Evolutionary conservation across 1,284 basidiomycete genomes (phyloP).

Genomic region (Cutaneotrichosporon curvatum): DNA sequence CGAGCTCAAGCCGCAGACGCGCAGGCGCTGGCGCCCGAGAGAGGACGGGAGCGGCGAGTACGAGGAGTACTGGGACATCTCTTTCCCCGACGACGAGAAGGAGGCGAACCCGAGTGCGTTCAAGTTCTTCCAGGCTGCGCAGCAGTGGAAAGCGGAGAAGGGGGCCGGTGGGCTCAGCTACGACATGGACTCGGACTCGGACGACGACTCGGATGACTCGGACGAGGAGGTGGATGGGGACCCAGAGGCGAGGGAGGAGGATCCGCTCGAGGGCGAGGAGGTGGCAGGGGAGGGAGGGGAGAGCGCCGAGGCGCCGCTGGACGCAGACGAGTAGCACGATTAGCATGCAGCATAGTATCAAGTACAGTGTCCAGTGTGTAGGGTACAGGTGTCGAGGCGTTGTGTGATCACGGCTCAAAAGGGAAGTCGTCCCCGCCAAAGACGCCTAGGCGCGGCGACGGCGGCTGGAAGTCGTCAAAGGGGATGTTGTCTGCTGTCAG

Average conservation of each 20-base stretch:
- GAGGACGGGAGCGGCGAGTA: constrained; percentile 74
- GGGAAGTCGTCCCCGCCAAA: constrained; percentile 6
- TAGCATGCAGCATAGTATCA: background rate
- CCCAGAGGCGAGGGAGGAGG: background rate
- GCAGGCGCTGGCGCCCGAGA: constrained; percentile 73
- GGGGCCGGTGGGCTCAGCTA: constrained; percentile 31
- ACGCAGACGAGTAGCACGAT: constrained; percentile 12
- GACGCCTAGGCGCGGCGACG: constrained; percentile 1
- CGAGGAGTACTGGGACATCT: constrained; percentile 86
- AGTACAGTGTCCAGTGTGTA: too few relatives aligned
- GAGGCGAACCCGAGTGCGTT: constrained; percentile 85
- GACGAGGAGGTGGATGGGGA: constrained; percentile 12
- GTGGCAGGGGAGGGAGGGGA: constrained; percentile 9
- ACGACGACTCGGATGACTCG: constrained; percentile 24
- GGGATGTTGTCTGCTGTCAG: too few relatives aligned
- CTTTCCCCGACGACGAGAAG: constrained; percentile 89
- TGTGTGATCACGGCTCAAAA: background rate
- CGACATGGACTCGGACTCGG: constrained; percentile 39
- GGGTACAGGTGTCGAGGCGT: too few relatives aligned
- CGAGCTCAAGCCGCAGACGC: constrained; percentile 81
- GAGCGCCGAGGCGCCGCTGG: constrained; percentile 6
- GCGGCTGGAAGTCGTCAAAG: background rate
- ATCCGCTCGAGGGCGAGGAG: background rate
- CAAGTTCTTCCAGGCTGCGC: constrained; percentile 89
- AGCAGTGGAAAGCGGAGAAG: constrained; percentile 60